These are phyloP conservation scores for Gonium pectorale DNA, from an alignment of 139 green algal genomes.

Conservation along the genomic window DNA sequence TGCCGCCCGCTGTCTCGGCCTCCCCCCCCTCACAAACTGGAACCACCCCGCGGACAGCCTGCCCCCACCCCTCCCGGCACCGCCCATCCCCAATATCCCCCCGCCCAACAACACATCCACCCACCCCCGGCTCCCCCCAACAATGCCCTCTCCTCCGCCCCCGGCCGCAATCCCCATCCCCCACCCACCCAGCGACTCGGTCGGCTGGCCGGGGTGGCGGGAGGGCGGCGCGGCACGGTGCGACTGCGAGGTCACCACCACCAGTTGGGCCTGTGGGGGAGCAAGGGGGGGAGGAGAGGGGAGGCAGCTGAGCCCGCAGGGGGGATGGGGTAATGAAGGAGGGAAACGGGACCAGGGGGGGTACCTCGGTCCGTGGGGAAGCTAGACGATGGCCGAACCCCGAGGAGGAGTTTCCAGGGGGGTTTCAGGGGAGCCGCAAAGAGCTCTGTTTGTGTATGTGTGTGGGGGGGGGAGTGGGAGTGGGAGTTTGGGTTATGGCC, in stretches of 20 bases:
- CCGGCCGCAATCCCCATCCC: too few relatives aligned
- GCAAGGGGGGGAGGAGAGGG: neutral
- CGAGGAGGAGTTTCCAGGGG: too few relatives aligned
- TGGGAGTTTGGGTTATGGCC: too few relatives aligned
- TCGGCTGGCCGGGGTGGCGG: neutral
- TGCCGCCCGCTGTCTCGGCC: neutral
- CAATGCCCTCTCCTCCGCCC: too few relatives aligned
- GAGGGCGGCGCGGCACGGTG: neutral
- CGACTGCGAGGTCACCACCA: slow-evolving; percentile 30
- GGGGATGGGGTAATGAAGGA: neutral
- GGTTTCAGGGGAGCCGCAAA: too few relatives aligned
- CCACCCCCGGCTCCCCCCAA: neutral
- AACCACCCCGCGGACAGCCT: too few relatives aligned
- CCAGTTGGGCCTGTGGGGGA: slow-evolving; percentile 17
- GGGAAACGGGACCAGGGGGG: neutral
- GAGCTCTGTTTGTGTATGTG: too few relatives aligned
- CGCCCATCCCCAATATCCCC: neutral
- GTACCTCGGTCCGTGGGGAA: too few relatives aligned
- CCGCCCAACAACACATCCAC: neutral
- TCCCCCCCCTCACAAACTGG: neutral
- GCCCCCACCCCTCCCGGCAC: too few relatives aligned
- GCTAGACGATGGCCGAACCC: too few relatives aligned
- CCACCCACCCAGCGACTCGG: slow-evolving; percentile 1
- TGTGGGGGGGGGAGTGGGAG: too few relatives aligned
- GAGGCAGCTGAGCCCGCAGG: too few relatives aligned